Evolutionary conservation across 352 stramenopile species (phyloP), one percentile per base, ranked within the genome.

Genomic region (Plasmopara muralis): DNA sequence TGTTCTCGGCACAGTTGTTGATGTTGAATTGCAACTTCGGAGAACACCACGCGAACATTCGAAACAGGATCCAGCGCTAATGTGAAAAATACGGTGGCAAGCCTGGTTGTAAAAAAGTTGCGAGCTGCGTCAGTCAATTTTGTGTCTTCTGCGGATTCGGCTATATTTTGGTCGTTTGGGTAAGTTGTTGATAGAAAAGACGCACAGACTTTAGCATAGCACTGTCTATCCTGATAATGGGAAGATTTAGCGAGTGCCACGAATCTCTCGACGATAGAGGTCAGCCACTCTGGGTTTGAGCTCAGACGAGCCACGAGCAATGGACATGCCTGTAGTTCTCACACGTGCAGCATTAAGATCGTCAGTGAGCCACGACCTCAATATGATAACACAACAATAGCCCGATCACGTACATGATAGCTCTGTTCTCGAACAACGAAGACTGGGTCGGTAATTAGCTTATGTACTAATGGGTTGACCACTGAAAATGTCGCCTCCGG

Each of bases 401-500:
- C 7, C 12, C 18, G 25, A 18, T 4, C 10, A 66, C 62, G 44
- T 67, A 70, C 74, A 53, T 76, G 71, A 35, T 81, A 85, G 53
- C 82, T 89, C 37, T 79, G 58, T 55, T 89, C 72, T 14, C 82
- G 76, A 5, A 93, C 82, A 46, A 77, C 68, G 28, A 77, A 78
- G 8, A 93, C 79, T 4, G 80, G 66, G 47, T 93, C 82, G 4
- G 72, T 86, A n/a, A 89, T 47, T 12, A 93, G 67, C 64, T 87
- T 80, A 48, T 85, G 71, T 45, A 87, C 70, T 13, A 93, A 57
- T 28, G 83, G 85, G 28, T 84, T 77, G 33, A 96, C 72, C 16
- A 90, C 79, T 4, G 65, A 66, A 65, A 90, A 93, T 2, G 81
- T 88, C 14, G 78, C 74, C 8, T 84, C 63, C 1, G 72, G 55